Conservation (phyloP, 345 rosid species). For the Sonneratia alba region DNA sequence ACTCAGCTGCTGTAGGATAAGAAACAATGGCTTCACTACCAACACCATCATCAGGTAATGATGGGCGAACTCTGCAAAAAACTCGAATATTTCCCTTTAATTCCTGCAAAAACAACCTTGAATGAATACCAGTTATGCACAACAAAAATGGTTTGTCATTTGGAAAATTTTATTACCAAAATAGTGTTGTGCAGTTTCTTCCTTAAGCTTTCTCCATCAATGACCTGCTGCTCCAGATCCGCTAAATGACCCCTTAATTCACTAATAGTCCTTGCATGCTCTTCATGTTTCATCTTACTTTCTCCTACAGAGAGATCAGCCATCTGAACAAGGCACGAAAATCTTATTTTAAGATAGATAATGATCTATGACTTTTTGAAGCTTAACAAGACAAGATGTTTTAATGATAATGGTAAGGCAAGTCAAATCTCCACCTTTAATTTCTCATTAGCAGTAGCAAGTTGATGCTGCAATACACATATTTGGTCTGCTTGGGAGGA, state of each 20-base stretch:
- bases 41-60: slow-evolving; percentile 63
- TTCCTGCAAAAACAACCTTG: slow-evolving; percentile 38
- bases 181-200: slow-evolving; percentile 87
- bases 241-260: slow-evolving; percentile 51
- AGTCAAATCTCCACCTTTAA: slow-evolving; percentile 41
- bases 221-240: slow-evolving; percentile 48
- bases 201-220: slow-evolving; percentile 69
- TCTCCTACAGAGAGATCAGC: slow-evolving; percentile 43
- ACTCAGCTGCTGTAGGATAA: slow-evolving; percentile 66
- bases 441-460: slow-evolving; percentile 67
- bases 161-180: slow-evolving; percentile 29
- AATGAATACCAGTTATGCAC: background rate
- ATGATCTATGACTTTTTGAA: background rate
- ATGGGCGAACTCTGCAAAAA: slow-evolving; percentile 87
- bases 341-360: background rate
- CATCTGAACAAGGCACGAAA: slow-evolving; percentile 27
- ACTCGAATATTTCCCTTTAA: slow-evolving; percentile 96
- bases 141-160: background rate
- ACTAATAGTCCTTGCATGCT: slow-evolving; percentile 25
- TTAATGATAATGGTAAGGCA: background rate
- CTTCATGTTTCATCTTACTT: slow-evolving; percentile 43
- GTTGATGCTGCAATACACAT: slow-evolving; percentile 43
- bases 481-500: slow-evolving; percentile 68
- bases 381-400: background rate
- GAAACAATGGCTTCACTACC: slow-evolving; percentile 48